These are phyloP conservation scores for Arthrinium phaeospermum DNA, from an alignment of 2,329 filamentous ascomycete species.

Conservation along the genomic window DNA sequence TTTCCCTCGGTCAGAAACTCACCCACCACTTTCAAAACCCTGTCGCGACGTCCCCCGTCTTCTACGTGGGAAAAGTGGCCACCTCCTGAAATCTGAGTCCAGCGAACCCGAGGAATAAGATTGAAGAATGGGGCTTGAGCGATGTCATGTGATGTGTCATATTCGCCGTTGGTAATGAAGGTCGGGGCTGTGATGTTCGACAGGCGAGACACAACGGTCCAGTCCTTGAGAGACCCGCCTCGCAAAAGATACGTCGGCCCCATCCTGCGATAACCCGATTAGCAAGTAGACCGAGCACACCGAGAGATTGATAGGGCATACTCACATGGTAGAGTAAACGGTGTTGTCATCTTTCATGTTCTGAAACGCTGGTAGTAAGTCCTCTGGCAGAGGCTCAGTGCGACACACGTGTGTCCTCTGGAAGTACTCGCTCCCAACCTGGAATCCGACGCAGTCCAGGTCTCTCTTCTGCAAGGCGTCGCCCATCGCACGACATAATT, in stretches of 20 bases:
- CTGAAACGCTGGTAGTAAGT: not conserved
- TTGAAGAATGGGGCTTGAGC: conserved; percentile 33
- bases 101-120: conserved; percentile 32
- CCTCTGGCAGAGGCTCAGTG: not conserved
- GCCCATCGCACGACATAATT: not conserved
- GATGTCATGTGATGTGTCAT: conserved; percentile 34
- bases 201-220: not conserved
- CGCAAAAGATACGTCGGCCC: not conserved
- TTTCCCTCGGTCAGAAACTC: not conserved
- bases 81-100: conserved; percentile 29
- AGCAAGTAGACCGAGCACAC: not conserved
- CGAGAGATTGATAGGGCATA: not conserved
- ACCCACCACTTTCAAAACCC: not conserved
- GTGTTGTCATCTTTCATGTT: not conserved
- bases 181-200: not conserved
- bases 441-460: not conserved
- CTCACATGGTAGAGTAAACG: not conserved
- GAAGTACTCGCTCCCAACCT: not conserved
- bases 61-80: conserved; percentile 29
- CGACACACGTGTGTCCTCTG: not conserved
- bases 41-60: not conserved
- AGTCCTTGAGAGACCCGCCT: not conserved
- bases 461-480: not conserved
- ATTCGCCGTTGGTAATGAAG: conserved; percentile 32
- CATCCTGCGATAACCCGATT: not conserved